A percentile compares a stretch with the other conserved stretches of the same genome.
These are phyloP conservation scores for Byssoonygena ceratinophila DNA, from an alignment of 2,329 filamentous ascomycete species.

Conservation along the genomic window DNA sequence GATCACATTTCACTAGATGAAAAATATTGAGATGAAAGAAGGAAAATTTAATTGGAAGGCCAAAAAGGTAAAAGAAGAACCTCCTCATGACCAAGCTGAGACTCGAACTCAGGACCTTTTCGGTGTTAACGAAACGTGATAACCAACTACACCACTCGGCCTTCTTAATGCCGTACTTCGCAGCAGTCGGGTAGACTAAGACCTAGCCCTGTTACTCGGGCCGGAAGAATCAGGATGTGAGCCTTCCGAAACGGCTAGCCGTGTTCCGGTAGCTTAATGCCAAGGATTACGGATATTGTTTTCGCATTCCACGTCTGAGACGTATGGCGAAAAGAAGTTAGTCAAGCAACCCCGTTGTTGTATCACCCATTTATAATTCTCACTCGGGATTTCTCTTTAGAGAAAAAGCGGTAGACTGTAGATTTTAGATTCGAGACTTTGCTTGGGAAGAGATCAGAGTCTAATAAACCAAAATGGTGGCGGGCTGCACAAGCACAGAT, in stretches of 20 bases:
- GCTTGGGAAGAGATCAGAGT: neutral
- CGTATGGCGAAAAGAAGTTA: neutral
- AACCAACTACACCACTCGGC: conserved; percentile 17
- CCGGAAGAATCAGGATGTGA: neutral
- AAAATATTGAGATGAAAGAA: no score
- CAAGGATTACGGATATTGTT: neutral
- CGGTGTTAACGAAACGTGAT: conserved; percentile 16
- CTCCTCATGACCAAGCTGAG: conserved; percentile 14
- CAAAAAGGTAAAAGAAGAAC: neutral
- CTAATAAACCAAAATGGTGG: conserved; percentile 4
- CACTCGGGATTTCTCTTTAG: no score
- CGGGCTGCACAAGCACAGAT: neutral
- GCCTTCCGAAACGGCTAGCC: neutral
- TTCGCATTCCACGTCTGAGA: neutral
- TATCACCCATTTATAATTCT: no score
- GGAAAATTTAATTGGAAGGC: no score
- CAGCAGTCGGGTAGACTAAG: neutral
- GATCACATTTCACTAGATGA: no score
- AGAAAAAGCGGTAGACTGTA: neutral
- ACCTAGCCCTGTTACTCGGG: neutral
- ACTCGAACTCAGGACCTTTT: conserved; percentile 18
- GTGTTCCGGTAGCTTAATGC: neutral
- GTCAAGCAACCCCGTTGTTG: neutral
- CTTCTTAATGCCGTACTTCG: neutral
- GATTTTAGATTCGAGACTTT: neutral